Evolutionary conservation across 1,284 basidiomycete species (phyloP), one percentile per base, ranked within the genome.

Genomic region (Schizopora paradoxa): DNA sequence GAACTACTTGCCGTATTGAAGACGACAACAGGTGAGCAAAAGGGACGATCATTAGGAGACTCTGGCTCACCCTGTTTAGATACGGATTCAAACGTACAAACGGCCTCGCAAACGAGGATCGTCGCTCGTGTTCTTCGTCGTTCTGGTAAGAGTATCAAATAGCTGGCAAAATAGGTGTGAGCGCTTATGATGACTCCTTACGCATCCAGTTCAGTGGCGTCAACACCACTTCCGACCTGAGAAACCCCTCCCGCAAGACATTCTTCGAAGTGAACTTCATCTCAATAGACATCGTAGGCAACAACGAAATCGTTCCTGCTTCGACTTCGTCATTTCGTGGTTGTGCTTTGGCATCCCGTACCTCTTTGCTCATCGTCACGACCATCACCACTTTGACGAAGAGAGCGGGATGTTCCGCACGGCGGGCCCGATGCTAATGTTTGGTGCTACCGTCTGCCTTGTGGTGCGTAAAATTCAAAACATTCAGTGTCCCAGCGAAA

Each of bases 281-380:
- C 48, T 48, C 14, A 56, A 58, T 39, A 50, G 59, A 2, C 51
- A 57, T 18, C 66, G 59, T 35, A 69, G 61, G 33, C 59, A 67
- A 1, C 67, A 76, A 1, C 62, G 81, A 56, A 51, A 65, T n/a
- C 72, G 76, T 19, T 66, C 66, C 5, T 48, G 80, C 32, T 45
- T 74, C 34, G 80, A 86, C 58, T 62, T 85, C 54, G 32, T 83
- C 35, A 59, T 82, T 45, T 75, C 78, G 0, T 67, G 73, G 53
- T 47, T 86, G 21, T 85, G 81, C 56, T 70, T 88, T 10, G 85
- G 85, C 2, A 77, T 88, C 41, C 85, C 86, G 1, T 86, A 81
- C 61, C 59, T 87, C 45, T 83, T 86, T 64, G 61, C 77, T 53
- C 71, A 75, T 34, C 73, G 77, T 32, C 59, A 69, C 18, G 66